phyloP scores from a whole-genome alignment of 1,139 yeast genomes.

The Yamadazyma triangularis region DNA sequence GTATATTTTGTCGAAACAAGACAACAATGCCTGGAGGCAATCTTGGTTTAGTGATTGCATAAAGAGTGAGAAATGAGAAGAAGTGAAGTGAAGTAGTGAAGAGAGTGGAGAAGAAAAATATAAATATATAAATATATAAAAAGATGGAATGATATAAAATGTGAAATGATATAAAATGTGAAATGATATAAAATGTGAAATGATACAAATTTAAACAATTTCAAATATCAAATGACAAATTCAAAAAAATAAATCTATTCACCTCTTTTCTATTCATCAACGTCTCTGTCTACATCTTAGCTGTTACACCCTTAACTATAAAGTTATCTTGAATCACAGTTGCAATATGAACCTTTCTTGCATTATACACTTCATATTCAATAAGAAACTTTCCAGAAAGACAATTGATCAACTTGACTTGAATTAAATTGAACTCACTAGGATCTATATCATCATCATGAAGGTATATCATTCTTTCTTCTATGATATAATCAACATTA shows the following conservation, averaged over 20 bases:
- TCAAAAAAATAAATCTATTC: no score
- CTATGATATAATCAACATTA: slow-evolving; percentile 3
- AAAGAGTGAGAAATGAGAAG: not conserved
- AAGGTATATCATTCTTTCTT: slow-evolving; percentile 68
- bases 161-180: no score
- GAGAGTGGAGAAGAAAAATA: not conserved
- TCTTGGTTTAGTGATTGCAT: not conserved
- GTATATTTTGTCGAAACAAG: slow-evolving; percentile 19
- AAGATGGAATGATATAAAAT: not conserved
- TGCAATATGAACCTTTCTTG: slow-evolving; percentile 54
- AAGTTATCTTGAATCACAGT: slow-evolving; percentile 68
- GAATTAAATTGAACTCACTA: slow-evolving; percentile 51
- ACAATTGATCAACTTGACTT: slow-evolving; percentile 48
- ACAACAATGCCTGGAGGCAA: not conserved
- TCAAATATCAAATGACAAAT: no score
- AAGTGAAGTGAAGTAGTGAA: not conserved
- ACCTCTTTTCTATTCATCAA: no score
- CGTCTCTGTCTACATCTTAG: slow-evolving; percentile 9
- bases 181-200: no score
- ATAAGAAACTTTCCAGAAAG: slow-evolving; percentile 53
- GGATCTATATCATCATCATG: slow-evolving; percentile 53
- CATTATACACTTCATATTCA: slow-evolving; percentile 54
- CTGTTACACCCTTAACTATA: slow-evolving; percentile 18
- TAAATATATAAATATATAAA: not conserved
- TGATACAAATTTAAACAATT: no score